Conservation (phyloP, 2,329 filamentous ascomycete species). For the Aphanocladium album region DNA sequence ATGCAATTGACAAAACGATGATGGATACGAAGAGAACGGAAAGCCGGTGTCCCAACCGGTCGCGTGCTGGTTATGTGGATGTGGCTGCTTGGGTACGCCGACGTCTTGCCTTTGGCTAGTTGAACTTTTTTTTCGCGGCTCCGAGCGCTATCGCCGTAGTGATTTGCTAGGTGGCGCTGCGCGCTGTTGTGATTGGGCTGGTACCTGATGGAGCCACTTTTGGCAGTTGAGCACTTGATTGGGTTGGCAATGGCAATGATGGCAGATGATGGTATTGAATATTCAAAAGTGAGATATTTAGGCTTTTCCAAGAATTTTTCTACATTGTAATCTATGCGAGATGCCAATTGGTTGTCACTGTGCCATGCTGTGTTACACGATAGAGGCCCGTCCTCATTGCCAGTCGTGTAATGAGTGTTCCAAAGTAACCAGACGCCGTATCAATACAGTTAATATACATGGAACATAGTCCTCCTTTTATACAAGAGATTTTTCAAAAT, state of each 20-base stretch:
- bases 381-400: background rate
- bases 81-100: constrained; percentile 3
- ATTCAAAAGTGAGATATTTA: background rate
- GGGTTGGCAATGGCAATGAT: background rate
- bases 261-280: background rate
- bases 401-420: background rate
- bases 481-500: background rate
- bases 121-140: constrained; percentile 14
- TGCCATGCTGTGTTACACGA: background rate
- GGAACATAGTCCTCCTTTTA: background rate
- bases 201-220: constrained; percentile 14
- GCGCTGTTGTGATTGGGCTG: constrained; percentile 11
- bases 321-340: background rate
- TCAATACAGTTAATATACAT: constrained; percentile 2
- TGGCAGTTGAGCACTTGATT: background rate
- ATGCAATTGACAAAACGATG: constrained; percentile 1
- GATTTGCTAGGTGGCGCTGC: constrained; percentile 5
- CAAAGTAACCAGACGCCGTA: background rate
- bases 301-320: too few species aligned
- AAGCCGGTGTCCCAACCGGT: background rate
- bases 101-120: constrained; percentile 3
- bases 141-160: constrained; percentile 13
- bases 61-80: background rate
- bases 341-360: background rate
- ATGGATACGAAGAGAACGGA: background rate